Base-by-base conservation (phyloP, 306 rosid species). In the Vigna reflexopilosa region DNA sequence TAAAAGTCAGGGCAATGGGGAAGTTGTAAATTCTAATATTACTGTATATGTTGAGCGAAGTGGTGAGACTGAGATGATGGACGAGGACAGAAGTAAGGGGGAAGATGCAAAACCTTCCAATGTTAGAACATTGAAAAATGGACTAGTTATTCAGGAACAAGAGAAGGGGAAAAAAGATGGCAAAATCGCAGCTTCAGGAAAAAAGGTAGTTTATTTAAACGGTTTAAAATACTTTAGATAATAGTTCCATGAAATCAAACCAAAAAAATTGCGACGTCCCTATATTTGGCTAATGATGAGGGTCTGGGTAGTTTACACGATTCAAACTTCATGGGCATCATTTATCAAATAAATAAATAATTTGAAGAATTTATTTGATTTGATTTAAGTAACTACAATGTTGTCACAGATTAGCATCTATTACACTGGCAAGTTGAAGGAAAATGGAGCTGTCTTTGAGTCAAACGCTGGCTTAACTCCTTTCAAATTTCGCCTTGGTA, bases 401-500 rank as follows among this genome's bases (percentile, higher is more conserved):
- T 85, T 80, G 59, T 87, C 89, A 55, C 94, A 94, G 97, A 79
- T 94, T 49, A 89, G 89, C 26, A 68, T 94, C 61, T 73, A 56
- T 77, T 94, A 83, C 83, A 82, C 84, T 63, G 92, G 94, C 57
- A 90, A 83, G 85, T 65, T 94, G 88, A 90, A 86, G 86, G 79
- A 83, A 75, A 90, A 66, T 75, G 96, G 83, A 58, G 88, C 61
- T 52, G 81, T 85, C 32, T 42, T 94, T 30, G 94, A 84, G 40
- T 85, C 93, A 3, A 84, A 82, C 81, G 80, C 78, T 15, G 86
- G 78, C 20, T 36, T 67, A 12, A 77, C 82, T 83, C 96, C 94
- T 66, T 80, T 20, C 58, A 94, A 92, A 86, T 94, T 94, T 71
- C 95, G 97, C 82, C 86, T 94, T 81, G 98, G 98, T 94, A 88